phyloP scores from a whole-genome alignment of 306 rosid species.

The Ormosia emarginata region DNA sequence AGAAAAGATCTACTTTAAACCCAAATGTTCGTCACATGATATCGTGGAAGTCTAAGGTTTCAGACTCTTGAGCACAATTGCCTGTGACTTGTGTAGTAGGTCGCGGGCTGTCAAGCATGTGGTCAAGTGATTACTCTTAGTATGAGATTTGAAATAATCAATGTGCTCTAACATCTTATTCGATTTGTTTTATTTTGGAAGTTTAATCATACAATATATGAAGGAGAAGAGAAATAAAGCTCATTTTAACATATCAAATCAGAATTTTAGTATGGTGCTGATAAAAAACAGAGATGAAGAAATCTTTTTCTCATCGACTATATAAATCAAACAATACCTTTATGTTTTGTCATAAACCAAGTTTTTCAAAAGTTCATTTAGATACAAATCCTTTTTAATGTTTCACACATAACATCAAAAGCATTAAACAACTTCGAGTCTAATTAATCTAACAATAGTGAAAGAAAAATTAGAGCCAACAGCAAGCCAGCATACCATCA shows the following conservation, averaged over 20 bases:
- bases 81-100: background rate
- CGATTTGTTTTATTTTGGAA: background rate
- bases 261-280: background rate
- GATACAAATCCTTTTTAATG: too few relatives aligned
- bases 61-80: background rate
- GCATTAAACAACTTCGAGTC: background rate
- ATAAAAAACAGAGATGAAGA: background rate
- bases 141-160: background rate
- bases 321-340: too few relatives aligned
- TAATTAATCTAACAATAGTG: background rate
- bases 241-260: background rate
- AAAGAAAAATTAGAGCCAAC: background rate
- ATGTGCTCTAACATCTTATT: background rate
- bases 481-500: background rate
- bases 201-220: background rate
- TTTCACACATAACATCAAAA: background rate
- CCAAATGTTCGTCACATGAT: background rate
- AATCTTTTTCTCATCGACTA: background rate
- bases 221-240: background rate
- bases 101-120: conserved; percentile 15
- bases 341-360: background rate
- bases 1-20: background rate
- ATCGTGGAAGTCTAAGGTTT: background rate
- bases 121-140: conserved; percentile 14
- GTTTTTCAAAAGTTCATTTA: background rate